Conservation (phyloP, 257 asterid genomes). For the Apocynum venetum region DNA sequence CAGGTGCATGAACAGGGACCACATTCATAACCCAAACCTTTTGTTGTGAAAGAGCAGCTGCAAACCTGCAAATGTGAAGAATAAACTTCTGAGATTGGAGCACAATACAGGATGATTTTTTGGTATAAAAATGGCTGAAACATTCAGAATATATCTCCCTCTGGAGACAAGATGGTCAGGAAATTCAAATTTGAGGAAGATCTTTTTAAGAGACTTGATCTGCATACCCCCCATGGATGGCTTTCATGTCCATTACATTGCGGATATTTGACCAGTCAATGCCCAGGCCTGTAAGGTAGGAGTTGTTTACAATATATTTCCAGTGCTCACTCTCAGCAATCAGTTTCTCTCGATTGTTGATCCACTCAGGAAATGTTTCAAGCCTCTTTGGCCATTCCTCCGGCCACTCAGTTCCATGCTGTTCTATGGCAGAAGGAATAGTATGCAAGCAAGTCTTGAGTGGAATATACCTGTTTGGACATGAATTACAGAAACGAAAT, state of each 20-base stretch:
- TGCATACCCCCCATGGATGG: slow-evolving; percentile 88
- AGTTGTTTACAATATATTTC: slow-evolving; percentile 71
- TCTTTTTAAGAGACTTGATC: not conserved
- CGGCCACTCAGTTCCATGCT: slow-evolving; percentile 98
- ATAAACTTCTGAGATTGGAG: slow-evolving; percentile 9
- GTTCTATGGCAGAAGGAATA: slow-evolving; percentile 77
- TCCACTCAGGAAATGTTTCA: slow-evolving; percentile 82
- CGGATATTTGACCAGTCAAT: slow-evolving; percentile 81
- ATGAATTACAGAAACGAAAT: slow-evolving; percentile 9
- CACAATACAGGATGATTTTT: not conserved
- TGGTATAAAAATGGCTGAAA: not conserved
- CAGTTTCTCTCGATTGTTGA: slow-evolving; percentile 61
- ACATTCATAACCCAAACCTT: slow-evolving; percentile 94
- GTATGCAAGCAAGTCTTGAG: slow-evolving; percentile 62
- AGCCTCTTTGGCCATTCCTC: slow-evolving; percentile 94
- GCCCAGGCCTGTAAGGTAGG: slow-evolving; percentile 75
- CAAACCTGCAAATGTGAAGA: slow-evolving; percentile 53
- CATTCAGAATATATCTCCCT: not conserved
- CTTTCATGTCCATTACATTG: slow-evolving; percentile 94
- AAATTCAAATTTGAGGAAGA: not conserved
- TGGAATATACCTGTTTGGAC: slow-evolving; percentile 52
- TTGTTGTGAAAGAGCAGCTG: slow-evolving; percentile 75
- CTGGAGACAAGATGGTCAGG: not conserved
- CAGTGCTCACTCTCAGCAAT: slow-evolving; percentile 71
- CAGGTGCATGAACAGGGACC: slow-evolving; percentile 78